Base-by-base conservation (phyloP, 2,329 filamentous ascomycete species). In the Decorospora gaudefroyi region DNA sequence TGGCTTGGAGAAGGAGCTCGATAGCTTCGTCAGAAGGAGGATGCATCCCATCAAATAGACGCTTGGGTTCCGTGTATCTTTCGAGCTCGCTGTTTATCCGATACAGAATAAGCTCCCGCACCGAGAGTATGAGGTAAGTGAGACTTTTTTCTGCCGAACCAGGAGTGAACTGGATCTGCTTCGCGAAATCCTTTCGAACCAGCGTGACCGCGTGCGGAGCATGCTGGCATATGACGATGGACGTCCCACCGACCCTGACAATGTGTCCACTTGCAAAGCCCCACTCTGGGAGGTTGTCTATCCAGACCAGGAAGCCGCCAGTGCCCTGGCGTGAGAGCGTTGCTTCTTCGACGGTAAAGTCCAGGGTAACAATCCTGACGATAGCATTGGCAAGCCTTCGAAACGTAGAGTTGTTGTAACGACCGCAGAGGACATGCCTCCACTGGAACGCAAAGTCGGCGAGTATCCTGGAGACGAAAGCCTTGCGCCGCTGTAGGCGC, bases 91-190 rank as follows among this genome's bases (percentile, higher is more conserved):
- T 31, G 23, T 34, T 40, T 19, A 47, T 49, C 31, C 23, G 34
- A 46, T 41, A 59, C n/a, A 54, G 39, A 18, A 50, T 43, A 17
- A 58, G 11, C 22, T 58, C 37, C 13, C 35, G 38, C 37, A 58
- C 42, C 11, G 52, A 58, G 28, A 58, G 46, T 35, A 60, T 49
- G n/a, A 60, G 42, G 42, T 60, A 60, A 36, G 33, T 57, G 29
- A 15, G 11, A 5, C 12, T 31, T 18, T 0, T 18, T 31, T 3
- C 29, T 1, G 11, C 15, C 16, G 29, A 18, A 31, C 29, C 29
- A 18, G 29, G 29, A 18, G 29, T 30, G 29, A 31, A 32, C 28
- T 27, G 13, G 9, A 22, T 46, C 37, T 38, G 44, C 25, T 47
- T 48, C 19, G 19, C 9, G 17, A 29, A 48, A 46, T 57, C 51